Evolutionary conservation across 2,329 filamentous ascomycete species (phyloP).

Genomic region (Alternaria sp.): DNA sequence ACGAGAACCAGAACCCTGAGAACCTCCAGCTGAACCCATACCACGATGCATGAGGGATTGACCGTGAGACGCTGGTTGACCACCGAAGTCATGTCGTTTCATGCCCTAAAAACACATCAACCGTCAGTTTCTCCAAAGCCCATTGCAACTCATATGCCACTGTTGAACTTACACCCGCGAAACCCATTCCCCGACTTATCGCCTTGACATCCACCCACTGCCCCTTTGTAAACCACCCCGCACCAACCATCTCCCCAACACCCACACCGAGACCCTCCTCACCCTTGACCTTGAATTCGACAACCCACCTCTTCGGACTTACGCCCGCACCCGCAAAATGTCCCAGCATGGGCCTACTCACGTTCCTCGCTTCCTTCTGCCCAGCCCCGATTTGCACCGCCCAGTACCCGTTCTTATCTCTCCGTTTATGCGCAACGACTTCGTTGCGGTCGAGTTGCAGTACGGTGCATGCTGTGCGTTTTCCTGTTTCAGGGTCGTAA

Average conservation of each 20-base stretch:
- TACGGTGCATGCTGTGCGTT: constrained; percentile 85
- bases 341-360: constrained; percentile 82
- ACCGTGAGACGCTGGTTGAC: constrained; percentile 92
- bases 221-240: constrained; percentile 90
- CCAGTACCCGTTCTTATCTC: constrained; percentile 84
- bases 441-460: constrained; percentile 93
- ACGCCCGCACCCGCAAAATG: constrained; percentile 86
- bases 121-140: constrained; percentile 12
- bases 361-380: constrained; percentile 74
- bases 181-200: constrained; percentile 86
- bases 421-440: constrained; percentile 86
- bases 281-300: constrained; percentile 85
- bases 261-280: constrained; percentile 74
- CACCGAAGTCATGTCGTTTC: constrained; percentile 91
- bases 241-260: constrained; percentile 77
- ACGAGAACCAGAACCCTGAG: constrained; percentile 90
- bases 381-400: constrained; percentile 90
- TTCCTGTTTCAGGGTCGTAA: constrained; percentile 78
- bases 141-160: not conserved
- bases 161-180: constrained; percentile 71
- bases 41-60: constrained; percentile 93
- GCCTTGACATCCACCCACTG: constrained; percentile 88
- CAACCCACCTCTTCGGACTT: constrained; percentile 81
- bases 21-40: constrained; percentile 87
- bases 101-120: constrained; percentile 68